Evolutionary conservation across 805 yeast genomes (phyloP), one percentile per base, ranked within the genome.

Genomic region (Candida saitoana): DNA sequence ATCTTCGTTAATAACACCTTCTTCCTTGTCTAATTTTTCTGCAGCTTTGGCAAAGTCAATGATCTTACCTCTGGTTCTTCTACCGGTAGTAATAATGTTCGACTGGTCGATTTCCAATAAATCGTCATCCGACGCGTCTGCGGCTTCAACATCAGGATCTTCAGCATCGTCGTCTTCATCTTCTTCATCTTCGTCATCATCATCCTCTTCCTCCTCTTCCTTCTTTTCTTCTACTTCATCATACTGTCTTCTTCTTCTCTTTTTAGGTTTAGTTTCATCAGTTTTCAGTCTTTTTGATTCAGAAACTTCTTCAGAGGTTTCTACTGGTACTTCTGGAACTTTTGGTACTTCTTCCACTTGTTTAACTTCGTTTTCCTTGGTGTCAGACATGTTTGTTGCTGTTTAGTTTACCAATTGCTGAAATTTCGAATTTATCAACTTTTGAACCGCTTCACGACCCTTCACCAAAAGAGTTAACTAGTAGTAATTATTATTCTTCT

Each of bases 51-150:
- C 72, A 62, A 84, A 89, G 64, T 89, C 96, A 52, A 90, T 84
- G 15, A 83, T 84, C 56, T 82, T 84, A 12, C 96, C 95, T 51
- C 97, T 78, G 5, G 96, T 89, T 71, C 96, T 85, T 65, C 95
- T 76, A 11, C 95, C 93, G 14, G 79, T 67, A n/a, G 84, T 74
- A 49, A 88, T 88, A 59, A 89, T 88, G 64, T 89, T 90, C 31
- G 88, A 69, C 31, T 84, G 72, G 56, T 87, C 95, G 50, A 89
- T 86, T 63, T 84, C 95, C 27, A 75, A 73, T 49, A 87, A 69
- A 53, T 84, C 91, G 27, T 85, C 93, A 18, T 80, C 89, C 16
- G 73, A 80, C 12, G 80, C 87, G 16, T 78, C 88, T 27, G 73
- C 82, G 24, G 69, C 78, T 4, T 73, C 56, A 45, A 76, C 77